phyloP scores from a whole-genome alignment of 306 rosid genomes.

The Vigna trinervia region DNA sequence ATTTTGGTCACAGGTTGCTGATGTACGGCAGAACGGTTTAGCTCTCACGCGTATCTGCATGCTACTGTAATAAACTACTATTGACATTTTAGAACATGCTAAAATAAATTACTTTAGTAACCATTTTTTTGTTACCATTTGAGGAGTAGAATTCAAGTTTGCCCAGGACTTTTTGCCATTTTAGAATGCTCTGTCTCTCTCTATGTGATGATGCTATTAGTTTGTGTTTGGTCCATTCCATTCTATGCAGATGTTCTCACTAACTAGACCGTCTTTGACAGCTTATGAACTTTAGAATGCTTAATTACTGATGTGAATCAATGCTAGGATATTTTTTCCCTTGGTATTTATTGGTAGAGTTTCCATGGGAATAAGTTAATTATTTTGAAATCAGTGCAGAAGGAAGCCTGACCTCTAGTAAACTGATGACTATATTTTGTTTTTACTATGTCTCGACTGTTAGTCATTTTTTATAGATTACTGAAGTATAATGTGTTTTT shows the following conservation, averaged over 20 bases:
- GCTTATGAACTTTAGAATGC: not conserved
- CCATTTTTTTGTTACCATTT: not conserved
- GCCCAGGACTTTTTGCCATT: slow-evolving; percentile 7
- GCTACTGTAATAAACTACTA: not conserved
- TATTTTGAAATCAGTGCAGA: not conserved
- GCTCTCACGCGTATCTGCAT: not conserved
- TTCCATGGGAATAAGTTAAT: slow-evolving; percentile 26
- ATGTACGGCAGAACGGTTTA: not conserved
- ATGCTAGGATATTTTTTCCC: slow-evolving; percentile 4
- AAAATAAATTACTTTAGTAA: not conserved
- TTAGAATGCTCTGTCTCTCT: not conserved
- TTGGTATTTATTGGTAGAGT: slow-evolving; percentile 18
- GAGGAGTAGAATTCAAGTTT: not conserved
- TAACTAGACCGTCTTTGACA: not conserved
- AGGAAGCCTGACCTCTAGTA: slow-evolving; percentile 3
- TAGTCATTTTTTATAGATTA: slow-evolving; percentile 24
- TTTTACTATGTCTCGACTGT: slow-evolving; percentile 1
- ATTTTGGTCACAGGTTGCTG: slow-evolving; percentile 3
- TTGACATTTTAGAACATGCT: not conserved
- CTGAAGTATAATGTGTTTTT: slow-evolving; percentile 26
- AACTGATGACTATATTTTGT: not conserved
- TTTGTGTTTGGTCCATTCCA: slow-evolving; percentile 14
- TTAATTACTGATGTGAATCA: slow-evolving; percentile 17
- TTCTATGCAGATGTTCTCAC: slow-evolving; percentile 15
- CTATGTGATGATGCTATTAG: slow-evolving; percentile 14